Evolutionary conservation across 2,329 filamentous ascomycete genomes (phyloP), one percentile per base, ranked within the genome.

Genomic region (Dactylellina parvicollis): DNA sequence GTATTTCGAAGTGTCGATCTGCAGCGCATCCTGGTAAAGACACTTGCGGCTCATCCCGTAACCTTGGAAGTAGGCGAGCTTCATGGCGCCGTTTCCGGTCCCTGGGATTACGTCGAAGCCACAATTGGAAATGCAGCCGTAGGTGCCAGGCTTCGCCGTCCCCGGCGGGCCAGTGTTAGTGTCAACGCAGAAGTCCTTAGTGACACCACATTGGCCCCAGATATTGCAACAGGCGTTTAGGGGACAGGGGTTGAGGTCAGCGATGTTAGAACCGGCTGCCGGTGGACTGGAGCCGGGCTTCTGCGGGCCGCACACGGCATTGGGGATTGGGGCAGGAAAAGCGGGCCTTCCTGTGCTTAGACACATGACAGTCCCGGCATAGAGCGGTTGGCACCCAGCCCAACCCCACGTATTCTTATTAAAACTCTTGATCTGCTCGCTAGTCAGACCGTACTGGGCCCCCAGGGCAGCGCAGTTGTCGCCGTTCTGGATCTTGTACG

Each of bases 371-470:
- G 64, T 36, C 0, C 79, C 79, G 14, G 75, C 56, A 18, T 75
- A 66, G 3, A 85, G 65, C 5, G 76, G 52, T 0, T 75, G 52
- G 74, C 83, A 85, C 4, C 80, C 81, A 3, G 38, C 75, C 81
- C 81, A 84, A n/a, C 78, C 81, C 82, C 83, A 85, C 3, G 82
- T 83, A 1, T 80, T 77, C 16, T 77, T 80, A 74, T 84, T 84
- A 49, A 79, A 81, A 0, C 67, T 65, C 20, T 81, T 79, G 12
- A 86, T 79, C 2, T 83, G 77, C 0, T 78, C 74, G 0, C 78
- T 65, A 0, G 79, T 83, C 4, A 85, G 74, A 3, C 77, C 75
- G 71, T 83, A 66, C 0, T 61, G 55, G 1, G 75, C 73, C 0
- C 80, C 81, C 52, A 84, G 77, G 1, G 14, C 59, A 12, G 66